Evolutionary conservation across 1,139 yeast genomes (phyloP).

Genomic region (Hansenula sp.): DNA sequence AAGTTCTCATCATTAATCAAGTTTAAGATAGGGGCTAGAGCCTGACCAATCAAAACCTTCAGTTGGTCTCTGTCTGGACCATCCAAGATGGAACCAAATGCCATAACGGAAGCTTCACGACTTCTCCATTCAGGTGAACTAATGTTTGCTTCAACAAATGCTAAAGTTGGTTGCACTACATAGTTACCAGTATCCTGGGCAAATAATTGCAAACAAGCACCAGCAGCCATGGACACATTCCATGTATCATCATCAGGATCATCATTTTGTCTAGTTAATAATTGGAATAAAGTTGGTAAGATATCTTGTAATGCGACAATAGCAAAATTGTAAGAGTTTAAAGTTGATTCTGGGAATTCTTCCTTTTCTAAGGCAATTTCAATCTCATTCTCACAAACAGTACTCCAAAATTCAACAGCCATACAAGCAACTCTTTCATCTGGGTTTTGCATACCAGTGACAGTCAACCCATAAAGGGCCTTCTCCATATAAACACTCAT

Average conservation of each 20-base stretch:
- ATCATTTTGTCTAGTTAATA: slow-evolving; percentile 86
- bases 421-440: slow-evolving; percentile 92
- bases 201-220: slow-evolving; percentile 90
- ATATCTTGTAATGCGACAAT: slow-evolving; percentile 79
- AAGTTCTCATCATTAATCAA: slow-evolving; percentile 71
- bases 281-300: slow-evolving; percentile 75
- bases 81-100: slow-evolving; percentile 93
- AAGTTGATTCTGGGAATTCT: slow-evolving; percentile 47
- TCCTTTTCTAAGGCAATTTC: slow-evolving; percentile 69
- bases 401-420: slow-evolving; percentile 99
- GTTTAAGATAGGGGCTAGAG: slow-evolving; percentile 70
- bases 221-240: slow-evolving; percentile 99
- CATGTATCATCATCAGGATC: slow-evolving; percentile 92
- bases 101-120: slow-evolving; percentile 98
- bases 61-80: slow-evolving; percentile 85
- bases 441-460: slow-evolving; percentile 81
- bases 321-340: slow-evolving; percentile 67
- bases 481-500: slow-evolving; percentile 97
- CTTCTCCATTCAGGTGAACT: slow-evolving; percentile 67
- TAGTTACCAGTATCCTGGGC: slow-evolving; percentile 87
- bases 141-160: slow-evolving; percentile 77
- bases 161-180: slow-evolving; percentile 79
- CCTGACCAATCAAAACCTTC: slow-evolving; percentile 67
- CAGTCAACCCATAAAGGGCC: slow-evolving; percentile 88
- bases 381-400: slow-evolving; percentile 94